Evolutionary conservation across 352 stramenopile genomes (phyloP).

Genomic region (Globisporangium barbulae): DNA sequence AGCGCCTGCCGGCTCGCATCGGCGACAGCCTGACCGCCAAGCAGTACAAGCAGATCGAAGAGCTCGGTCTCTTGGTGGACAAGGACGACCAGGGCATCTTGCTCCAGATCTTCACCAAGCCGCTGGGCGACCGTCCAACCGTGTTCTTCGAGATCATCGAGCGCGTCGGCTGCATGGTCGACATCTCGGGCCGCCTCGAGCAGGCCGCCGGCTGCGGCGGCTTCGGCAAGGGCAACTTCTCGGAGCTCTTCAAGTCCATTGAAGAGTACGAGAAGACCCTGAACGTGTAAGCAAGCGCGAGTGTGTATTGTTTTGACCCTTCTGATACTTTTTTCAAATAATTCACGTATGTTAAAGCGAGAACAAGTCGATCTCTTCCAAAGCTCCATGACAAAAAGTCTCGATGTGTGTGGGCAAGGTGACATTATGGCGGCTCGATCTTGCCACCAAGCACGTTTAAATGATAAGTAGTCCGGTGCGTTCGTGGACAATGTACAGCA

Average conservation of each 20-base stretch:
- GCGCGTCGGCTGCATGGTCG: slow-evolving; percentile 85
- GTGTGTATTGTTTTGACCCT: background rate
- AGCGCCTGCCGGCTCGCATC: slow-evolving; percentile 80
- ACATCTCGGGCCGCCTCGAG: slow-evolving; percentile 68
- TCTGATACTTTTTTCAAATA: background rate
- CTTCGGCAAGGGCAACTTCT: slow-evolving; percentile 93
- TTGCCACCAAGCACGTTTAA: slow-evolving; percentile 19
- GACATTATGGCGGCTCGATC: no score
- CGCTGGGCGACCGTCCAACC: slow-evolving; percentile 81
- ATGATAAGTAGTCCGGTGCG: slow-evolving; percentile 67
- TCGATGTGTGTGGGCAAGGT: no score
- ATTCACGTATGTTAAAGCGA: slow-evolving; percentile 1
- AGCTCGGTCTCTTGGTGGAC: slow-evolving; percentile 93
- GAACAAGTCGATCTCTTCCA: background rate
- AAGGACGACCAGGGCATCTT: slow-evolving; percentile 94
- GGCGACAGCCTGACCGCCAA: slow-evolving; percentile 72
- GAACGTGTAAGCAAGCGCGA: slow-evolving; percentile 46
- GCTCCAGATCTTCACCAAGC: slow-evolving; percentile 91
- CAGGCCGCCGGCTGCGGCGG: slow-evolving; percentile 80
- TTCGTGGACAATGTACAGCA: slow-evolving; percentile 75
- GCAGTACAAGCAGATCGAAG: slow-evolving; percentile 90
- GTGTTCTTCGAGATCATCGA: slow-evolving; percentile 94
- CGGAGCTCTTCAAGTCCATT: slow-evolving; percentile 91
- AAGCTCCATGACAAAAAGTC: background rate
- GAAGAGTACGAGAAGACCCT: slow-evolving; percentile 88